Conservation (phyloP, 2,329 filamentous ascomycete species). For the Didymella pinodella region DNA sequence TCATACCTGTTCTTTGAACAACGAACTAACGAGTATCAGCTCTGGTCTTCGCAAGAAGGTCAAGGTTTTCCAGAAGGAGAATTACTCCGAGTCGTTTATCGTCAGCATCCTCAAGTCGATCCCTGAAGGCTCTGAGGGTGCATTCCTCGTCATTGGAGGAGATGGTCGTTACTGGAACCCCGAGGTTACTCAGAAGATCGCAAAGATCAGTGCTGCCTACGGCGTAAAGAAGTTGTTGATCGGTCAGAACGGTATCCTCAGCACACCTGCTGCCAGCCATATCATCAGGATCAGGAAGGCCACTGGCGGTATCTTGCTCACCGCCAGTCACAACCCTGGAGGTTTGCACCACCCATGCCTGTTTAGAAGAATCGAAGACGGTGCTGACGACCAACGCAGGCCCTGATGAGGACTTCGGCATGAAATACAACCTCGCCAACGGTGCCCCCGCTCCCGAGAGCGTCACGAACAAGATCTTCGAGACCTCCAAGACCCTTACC, state of each 20-base stretch:
- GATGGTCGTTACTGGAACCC: constrained; percentile 98
- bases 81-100: constrained; percentile 97
- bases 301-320: constrained; percentile 95
- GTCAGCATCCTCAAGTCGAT: constrained; percentile 95
- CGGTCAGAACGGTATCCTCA: constrained; percentile 95
- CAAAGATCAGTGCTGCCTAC: constrained; percentile 95
- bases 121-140: constrained; percentile 86
- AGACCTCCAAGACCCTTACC: constrained; percentile 85
- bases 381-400: constrained; percentile 59
- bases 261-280: constrained; percentile 94
- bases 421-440: constrained; percentile 99
- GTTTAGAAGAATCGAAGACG: background rate
- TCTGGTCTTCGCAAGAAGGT: constrained; percentile 99
- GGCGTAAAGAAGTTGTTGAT: constrained; percentile 99
- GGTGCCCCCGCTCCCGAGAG: constrained; percentile 94
- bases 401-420: constrained; percentile 94
- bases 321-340: constrained; percentile 97
- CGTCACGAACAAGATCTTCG: constrained; percentile 98
- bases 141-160: constrained; percentile 94
- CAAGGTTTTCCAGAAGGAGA: constrained; percentile 90
- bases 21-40: constrained; percentile 59
- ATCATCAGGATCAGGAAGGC: constrained; percentile 93
- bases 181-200: constrained; percentile 94
- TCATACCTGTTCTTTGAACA: constrained; percentile 5
- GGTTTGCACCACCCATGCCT: constrained; percentile 62